phyloP scores from a whole-genome alignment of 2,329 filamentous ascomycete genomes.

The Diaporthe vaccinii region DNA sequence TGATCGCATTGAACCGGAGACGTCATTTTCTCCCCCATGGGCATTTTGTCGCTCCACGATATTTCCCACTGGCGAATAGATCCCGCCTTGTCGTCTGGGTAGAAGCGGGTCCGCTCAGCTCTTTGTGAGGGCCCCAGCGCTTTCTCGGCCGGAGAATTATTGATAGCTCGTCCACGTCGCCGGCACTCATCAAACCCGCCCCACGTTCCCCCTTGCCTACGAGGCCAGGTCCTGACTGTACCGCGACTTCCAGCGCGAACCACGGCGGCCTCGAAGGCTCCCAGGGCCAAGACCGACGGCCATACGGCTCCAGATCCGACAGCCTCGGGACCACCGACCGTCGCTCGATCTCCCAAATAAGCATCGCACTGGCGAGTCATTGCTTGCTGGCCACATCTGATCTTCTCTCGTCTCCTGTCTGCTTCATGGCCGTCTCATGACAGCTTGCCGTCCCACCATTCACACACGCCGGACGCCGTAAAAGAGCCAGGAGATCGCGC shows the following conservation, averaged over 20 bases:
- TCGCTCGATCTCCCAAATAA: not conserved
- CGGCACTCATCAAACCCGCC: slow-evolving; percentile 30
- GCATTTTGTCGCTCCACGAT: slow-evolving; percentile 32
- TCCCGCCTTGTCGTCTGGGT: slow-evolving; percentile 23
- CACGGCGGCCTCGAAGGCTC: slow-evolving; percentile 4
- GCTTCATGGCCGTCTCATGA: slow-evolving; percentile 36
- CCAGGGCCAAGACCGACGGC: slow-evolving; percentile 12
- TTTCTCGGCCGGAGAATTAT: slow-evolving; percentile 30
- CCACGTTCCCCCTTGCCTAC: slow-evolving; percentile 25
- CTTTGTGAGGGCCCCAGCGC: slow-evolving; percentile 1
- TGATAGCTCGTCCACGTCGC: slow-evolving; percentile 7
- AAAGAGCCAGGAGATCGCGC: slow-evolving; percentile 14
- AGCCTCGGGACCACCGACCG: slow-evolving; percentile 6
- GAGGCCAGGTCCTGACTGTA: not conserved
- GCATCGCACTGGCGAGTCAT: slow-evolving; percentile 20
- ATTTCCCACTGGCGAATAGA: slow-evolving; percentile 20
- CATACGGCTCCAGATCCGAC: slow-evolving; percentile 14
- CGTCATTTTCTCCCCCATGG: slow-evolving; percentile 34
- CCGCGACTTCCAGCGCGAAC: slow-evolving; percentile 18
- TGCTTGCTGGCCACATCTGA: slow-evolving; percentile 29
- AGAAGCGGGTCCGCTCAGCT: slow-evolving; percentile 13
- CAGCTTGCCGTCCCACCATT: not conserved
- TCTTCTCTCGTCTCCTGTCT: slow-evolving; percentile 4
- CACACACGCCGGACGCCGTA: not conserved
- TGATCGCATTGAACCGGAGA: slow-evolving; percentile 24